Evolutionary conservation across 768 basidiomycete species (phyloP).

Genomic region (Dacryopinax spathularia): DNA sequence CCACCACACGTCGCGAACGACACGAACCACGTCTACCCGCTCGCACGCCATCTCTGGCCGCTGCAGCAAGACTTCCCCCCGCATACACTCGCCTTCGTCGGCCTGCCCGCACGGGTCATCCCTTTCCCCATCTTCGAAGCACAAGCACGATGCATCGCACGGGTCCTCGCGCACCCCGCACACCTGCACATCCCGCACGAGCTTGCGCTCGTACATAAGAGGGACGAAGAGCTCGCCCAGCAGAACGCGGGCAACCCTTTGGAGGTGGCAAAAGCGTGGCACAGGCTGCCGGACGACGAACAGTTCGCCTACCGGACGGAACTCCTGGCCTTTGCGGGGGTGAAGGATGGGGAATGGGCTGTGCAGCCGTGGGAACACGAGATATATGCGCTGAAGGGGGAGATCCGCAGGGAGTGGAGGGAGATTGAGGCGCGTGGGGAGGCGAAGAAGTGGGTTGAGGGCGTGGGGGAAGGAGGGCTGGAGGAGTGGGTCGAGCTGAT

Average conservation of each 20-base stretch:
- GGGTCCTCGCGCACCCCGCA: constrained; percentile 37
- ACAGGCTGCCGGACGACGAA: constrained; percentile 34
- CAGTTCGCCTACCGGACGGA: constrained; percentile 58
- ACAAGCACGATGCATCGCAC: constrained; percentile 51
- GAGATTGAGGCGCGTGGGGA: constrained; percentile 42
- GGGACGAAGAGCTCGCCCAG: constrained; percentile 35
- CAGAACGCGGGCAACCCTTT: constrained; percentile 33
- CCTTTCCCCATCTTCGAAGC: constrained; percentile 70
- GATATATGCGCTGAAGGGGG: constrained; percentile 34
- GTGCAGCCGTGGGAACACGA: constrained; percentile 46
- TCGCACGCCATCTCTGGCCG: constrained; percentile 57
- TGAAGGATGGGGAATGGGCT: constrained; percentile 22
- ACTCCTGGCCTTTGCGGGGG: constrained; percentile 37
- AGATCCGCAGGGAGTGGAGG: constrained; percentile 44
- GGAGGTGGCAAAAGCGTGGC: constrained; percentile 43
- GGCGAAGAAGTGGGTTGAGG: constrained; percentile 45
- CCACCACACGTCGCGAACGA: constrained; percentile 47
- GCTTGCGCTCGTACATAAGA: constrained; percentile 15
- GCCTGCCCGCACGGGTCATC: constrained; percentile 41
- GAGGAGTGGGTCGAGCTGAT: constrained; percentile 52
- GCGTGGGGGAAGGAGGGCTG: constrained; percentile 42
- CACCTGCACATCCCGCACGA: constrained; percentile 33
- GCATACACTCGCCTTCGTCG: constrained; percentile 48
- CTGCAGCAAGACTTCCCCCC: constrained; percentile 33
- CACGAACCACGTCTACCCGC: constrained; percentile 51